Percentiles rank a stretch among this genome's conserved stretches.
Conservation (phyloP, 768 basidiomycete species). For the Tricholoma terreum region DNA sequence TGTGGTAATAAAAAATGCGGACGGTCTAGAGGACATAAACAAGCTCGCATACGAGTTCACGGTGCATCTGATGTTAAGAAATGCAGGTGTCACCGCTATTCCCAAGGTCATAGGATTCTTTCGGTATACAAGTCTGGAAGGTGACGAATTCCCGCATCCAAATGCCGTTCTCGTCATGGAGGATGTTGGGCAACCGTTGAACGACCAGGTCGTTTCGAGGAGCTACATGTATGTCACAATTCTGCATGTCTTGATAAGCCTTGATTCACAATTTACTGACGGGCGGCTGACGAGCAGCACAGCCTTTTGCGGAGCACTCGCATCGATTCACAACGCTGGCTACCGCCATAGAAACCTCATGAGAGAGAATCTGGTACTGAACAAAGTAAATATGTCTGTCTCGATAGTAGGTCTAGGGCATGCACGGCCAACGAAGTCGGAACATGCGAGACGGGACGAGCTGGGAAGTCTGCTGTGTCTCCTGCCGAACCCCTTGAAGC, state of each 20-base stretch:
- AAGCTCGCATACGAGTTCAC: slow-evolving; percentile 1
- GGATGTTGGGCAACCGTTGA: slow-evolving; percentile 2
- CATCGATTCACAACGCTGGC: not conserved
- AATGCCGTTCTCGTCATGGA: slow-evolving; percentile 4
- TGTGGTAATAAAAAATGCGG: not conserved
- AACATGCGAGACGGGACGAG: not conserved
- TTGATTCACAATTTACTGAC: not conserved
- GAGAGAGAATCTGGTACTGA: not conserved
- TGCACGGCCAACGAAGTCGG: not conserved
- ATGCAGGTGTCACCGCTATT: not conserved
- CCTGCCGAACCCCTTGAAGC: not conserved
- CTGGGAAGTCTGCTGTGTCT: not conserved
- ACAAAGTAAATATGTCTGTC: not conserved
- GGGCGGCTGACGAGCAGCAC: not conserved
- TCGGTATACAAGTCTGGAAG: not conserved
- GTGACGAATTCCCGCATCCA: not conserved
- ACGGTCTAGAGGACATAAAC: not conserved
- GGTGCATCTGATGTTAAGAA: not conserved
- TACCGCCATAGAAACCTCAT: slow-evolving; percentile 3
- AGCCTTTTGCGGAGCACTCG: not conserved
- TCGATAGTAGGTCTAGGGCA: not conserved
- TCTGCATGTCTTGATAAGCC: not conserved
- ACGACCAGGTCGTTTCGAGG: not conserved
- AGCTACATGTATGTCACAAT: not conserved
- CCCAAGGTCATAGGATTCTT: slow-evolving; percentile 7